Base-by-base conservation (phyloP, 2,329 filamentous ascomycete genomes). In the Emergomyces pasteurianus region DNA sequence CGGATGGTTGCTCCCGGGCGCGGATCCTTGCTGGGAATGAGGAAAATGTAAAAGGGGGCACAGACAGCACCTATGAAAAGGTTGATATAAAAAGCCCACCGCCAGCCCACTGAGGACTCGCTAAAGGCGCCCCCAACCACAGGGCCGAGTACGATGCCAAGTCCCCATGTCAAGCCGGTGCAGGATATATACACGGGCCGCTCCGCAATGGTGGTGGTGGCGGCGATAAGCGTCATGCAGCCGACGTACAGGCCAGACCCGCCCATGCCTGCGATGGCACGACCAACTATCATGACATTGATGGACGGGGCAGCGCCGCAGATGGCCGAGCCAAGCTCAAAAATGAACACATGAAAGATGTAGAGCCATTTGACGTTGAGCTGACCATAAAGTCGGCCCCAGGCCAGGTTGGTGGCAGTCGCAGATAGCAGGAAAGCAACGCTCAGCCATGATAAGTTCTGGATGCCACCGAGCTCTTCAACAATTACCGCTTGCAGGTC, bases 51-150 rank as follows among this genome's bases (percentile, higher is more conserved):
- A 26, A 75, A 72, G 0, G 79, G 75, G 7, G 74, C 68, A 28
- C 73, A 69, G 10, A 74, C 65, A n/a, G 72, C 80, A 0, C 79
- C 73, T 53, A 79, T 69, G 36, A 74, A 66, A 0, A 84, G 72
- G 65, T 84, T 85, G 70, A 85, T 78, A 65, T 85, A 85, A 65
- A 67, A 62, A 59, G 61, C 74, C 73, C 71, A 75, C 40, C 70
- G 67, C 73, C 72, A 75, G 8, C 64, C 68, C 12, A 67, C 71
- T 10, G 59, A 50, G 46, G 62, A 65, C 23, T 68, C 65, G 18
- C 67, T 61, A 61, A 75, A 74, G 3, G 66, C 69, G 26, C 74
- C 74, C 2, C 75, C 75, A 56, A 77, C 68, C 58, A 76, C 65
- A 0, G 74, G 75, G 4, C 75, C 75, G 0, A 75, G 64, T 1